Conservation (phyloP, 257 asterid species). For the Nemophila menziesii region DNA sequence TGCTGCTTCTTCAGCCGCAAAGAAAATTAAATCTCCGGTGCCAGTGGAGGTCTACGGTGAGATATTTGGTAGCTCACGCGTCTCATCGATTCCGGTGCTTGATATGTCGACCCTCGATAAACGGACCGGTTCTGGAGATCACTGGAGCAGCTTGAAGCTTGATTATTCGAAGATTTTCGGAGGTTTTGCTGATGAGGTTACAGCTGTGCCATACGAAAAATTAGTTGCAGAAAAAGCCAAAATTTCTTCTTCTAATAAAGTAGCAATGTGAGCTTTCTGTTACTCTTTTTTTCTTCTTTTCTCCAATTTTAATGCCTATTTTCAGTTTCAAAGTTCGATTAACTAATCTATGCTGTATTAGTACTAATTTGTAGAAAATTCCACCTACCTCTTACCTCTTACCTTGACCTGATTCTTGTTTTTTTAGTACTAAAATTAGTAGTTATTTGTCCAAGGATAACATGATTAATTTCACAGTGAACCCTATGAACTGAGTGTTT, state of each 20-base stretch:
- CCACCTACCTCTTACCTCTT: background rate
- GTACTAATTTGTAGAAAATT: background rate
- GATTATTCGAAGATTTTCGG: constrained; percentile 75
- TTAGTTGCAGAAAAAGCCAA: constrained; percentile 14
- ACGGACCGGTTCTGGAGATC: constrained; percentile 23
- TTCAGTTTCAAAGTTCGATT: background rate
- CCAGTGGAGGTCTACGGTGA: constrained; percentile 46
- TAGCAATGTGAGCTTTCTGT: constrained; percentile 11
- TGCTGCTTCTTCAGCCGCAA: constrained; percentile 4
- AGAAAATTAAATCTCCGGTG: constrained; percentile 4
- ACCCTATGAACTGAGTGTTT: background rate
- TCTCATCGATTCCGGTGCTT: constrained; percentile 64
- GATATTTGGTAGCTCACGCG: constrained; percentile 49
- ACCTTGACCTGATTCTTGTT: background rate
- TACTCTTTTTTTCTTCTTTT: background rate
- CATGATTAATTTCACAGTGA: too few species aligned
- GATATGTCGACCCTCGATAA: constrained; percentile 51
- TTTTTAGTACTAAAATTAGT: background rate
- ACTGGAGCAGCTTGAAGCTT: constrained; percentile 21
- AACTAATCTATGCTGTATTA: background rate
- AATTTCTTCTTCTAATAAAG: constrained; percentile 3
- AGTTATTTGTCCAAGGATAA: background rate
- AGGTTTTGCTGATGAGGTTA: constrained; percentile 39
- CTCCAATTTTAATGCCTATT: background rate
- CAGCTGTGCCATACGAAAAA: constrained; percentile 42